Evolutionary conservation across 1,139 yeast genomes (phyloP), one percentile per base, ranked within the genome.

Genomic region (Tardiomyces blankii): DNA sequence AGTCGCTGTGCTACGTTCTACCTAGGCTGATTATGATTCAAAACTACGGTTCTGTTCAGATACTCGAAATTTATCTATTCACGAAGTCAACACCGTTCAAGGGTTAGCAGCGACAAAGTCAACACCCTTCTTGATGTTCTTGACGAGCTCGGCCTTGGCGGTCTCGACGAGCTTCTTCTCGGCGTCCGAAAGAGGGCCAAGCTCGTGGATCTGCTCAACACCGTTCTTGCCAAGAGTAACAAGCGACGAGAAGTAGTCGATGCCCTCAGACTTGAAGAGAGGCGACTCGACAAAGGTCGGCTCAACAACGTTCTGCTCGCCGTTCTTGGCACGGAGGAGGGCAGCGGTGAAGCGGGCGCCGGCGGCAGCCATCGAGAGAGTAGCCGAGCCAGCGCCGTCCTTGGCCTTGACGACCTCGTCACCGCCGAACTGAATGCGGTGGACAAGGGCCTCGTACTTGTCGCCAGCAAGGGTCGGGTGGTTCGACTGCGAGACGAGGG

Each of bases 321-420:
- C 77, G 51, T 67, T 64, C 57, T 77, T 63, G 47, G 82, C 79
- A 61, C 70, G 67, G 61, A 77, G 71, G 51, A 78, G 72, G 42
- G 81, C 71, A 50, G 50, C 49, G 44, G 67, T 54, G 57, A 62
- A 61, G 44, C 83, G 80, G 64, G 93, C 93, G 72, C 96, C 97
- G 48, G 97, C 98, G 67, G 83, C 89, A 54, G 97, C 97, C 98
- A 91, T 91, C 50, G 97, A 89, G 65, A 91, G 77, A 55, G 98
- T 91, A 61, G 97, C 98, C 49, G 96, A 88, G 65, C 98, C 98
- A 59, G 96, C 96, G 71, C 98, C 98, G 63, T 85, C 81, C 80
- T 91, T 91, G 61, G 97, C 97, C 75, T 89, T 81, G 65, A 91
- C 97, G 58, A 91, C 97, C 74, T 89, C 97, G 66, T 89, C 97